Evolutionary conservation across 345 rosid species (phyloP).

Genomic region (Stellera chamaejasme): DNA sequence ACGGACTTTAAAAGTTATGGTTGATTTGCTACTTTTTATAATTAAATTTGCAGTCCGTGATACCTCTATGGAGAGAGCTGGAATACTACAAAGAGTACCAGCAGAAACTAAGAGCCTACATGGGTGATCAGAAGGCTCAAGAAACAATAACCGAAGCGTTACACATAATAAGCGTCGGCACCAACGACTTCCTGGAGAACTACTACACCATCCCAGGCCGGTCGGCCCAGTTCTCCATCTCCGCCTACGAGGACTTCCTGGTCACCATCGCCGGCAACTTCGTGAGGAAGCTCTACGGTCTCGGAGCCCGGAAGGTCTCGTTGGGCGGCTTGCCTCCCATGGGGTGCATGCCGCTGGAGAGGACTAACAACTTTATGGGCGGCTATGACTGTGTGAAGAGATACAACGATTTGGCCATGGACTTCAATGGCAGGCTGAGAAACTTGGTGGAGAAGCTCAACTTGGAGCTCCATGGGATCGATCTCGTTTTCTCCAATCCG

Average conservation of each 20-base stretch:
- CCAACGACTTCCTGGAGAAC: conserved; percentile 59
- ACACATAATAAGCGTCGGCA: conserved; percentile 46
- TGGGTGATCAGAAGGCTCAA: conserved; percentile 27
- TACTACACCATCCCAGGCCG: conserved; percentile 39
- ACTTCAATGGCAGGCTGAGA: conserved; percentile 36
- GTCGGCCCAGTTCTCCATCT: conserved; percentile 26
- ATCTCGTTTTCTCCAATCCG: conserved; percentile 35
- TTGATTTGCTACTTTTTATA: too few relatives aligned
- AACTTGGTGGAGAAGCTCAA: conserved; percentile 21
- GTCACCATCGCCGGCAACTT: conserved; percentile 31
- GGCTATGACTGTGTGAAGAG: conserved; percentile 28
- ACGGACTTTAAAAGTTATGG: too few relatives aligned
- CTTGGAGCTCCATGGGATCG: conserved; percentile 35
- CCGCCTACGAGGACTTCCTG: conserved; percentile 34
- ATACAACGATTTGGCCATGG: conserved; percentile 37
- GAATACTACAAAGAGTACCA: conserved; percentile 49
- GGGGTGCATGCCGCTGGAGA: conserved; percentile 66
- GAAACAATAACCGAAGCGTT: conserved; percentile 27
- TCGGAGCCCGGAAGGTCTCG: conserved; percentile 56
- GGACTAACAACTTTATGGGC: conserved; percentile 36
- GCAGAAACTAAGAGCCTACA: conserved; percentile 29
- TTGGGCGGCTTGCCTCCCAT: conserved; percentile 55
- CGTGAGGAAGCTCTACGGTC: conserved; percentile 25
- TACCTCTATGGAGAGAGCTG: conserved; percentile 50
- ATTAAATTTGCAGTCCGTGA: conserved; percentile 31